A percentile compares a stretch with the other conserved stretches of the same genome.
These are phyloP conservation scores for Cystobasidium sp. DNA, from an alignment of 1,284 basidiomycete genomes.

Conservation along the genomic window DNA sequence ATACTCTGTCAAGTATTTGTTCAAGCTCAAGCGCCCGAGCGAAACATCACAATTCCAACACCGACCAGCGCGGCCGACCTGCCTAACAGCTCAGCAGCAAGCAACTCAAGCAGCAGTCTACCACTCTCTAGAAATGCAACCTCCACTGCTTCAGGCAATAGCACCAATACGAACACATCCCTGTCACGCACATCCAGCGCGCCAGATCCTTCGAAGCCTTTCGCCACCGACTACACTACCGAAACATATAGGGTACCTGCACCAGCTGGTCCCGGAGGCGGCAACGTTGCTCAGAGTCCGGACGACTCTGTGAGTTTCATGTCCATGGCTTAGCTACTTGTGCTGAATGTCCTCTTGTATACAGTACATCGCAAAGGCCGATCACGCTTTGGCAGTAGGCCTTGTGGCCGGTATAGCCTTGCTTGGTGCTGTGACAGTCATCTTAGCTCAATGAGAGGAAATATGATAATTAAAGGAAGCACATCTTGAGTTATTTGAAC, in stretches of 20 bases:
- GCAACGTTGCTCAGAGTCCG: conserved; percentile 32
- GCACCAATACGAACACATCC: conserved; percentile 6
- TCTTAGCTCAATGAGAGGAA: neutral
- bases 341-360: neutral
- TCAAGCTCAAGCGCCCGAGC: neutral
- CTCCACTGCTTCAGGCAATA: neutral
- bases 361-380: conserved; percentile 19
- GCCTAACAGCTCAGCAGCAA: neutral
- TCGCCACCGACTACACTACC: conserved; percentile 22
- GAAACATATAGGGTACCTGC: conserved; percentile 26
- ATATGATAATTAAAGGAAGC: too few species aligned
- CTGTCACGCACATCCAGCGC: neutral
- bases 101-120: neutral
- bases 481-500: too few species aligned
- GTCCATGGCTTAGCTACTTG: too few species aligned
- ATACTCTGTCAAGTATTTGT: neutral
- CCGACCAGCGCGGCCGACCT: neutral
- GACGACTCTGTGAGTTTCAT: conserved; percentile 36
- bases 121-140: neutral
- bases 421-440: neutral
- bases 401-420: neutral
- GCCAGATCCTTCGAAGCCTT: conserved; percentile 3
- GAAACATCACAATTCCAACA: conserved; percentile 27
- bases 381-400: neutral
- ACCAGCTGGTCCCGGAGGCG: conserved; percentile 22